Base-by-base conservation (phyloP, 208 protist genomes). In the Trypanosoma platydactyli region DNA sequence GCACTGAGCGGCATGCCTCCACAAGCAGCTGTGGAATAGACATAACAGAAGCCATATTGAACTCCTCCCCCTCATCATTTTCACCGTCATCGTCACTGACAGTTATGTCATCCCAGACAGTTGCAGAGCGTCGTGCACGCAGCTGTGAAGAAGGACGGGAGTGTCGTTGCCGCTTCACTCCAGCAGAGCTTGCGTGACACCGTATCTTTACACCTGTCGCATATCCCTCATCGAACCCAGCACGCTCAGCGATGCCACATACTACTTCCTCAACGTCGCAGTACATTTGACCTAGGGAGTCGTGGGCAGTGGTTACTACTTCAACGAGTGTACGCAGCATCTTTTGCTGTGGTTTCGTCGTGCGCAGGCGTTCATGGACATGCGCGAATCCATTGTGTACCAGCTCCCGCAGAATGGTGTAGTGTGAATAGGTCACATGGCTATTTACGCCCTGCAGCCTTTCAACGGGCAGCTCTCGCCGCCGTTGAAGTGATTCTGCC, bases 221-320 rank as follows among this genome's bases (percentile, higher is more conserved):
- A 42, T 51, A 60, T 38, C 71, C 76, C 4, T 62, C 59, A 38
- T 88, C 79, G 68, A 79, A 88, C 15, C 82, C 82, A 18, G 68
- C 79, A 16, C 83, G 73, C n/a, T 65, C 67, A 29, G 73, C 62
- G 29, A 89, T 63, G 38, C 50, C 57, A 29, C 77, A 72, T 25
- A 89, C 66, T 3, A 85, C 70, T 38, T 79, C 68, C 42, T 79
- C 75, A 20, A 85, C 64, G 46, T 84, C 74, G 46, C 79, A 84
- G 33, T 79, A 73, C 22, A 61, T 35, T 33, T 70, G 68, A 9
- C 64, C 52, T 13, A 89, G 75, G 30, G 73, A 41, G 18, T 80
- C 77, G 22, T 71, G 69, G 3, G 76, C 80, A 9, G 77, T 65
- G 27, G 74, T 51, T 7, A 78, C 56, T 2, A 84, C 53, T 27